Conservation (phyloP, 2,329 filamentous ascomycete genomes). For the Colletotrichum chlorophyti region DNA sequence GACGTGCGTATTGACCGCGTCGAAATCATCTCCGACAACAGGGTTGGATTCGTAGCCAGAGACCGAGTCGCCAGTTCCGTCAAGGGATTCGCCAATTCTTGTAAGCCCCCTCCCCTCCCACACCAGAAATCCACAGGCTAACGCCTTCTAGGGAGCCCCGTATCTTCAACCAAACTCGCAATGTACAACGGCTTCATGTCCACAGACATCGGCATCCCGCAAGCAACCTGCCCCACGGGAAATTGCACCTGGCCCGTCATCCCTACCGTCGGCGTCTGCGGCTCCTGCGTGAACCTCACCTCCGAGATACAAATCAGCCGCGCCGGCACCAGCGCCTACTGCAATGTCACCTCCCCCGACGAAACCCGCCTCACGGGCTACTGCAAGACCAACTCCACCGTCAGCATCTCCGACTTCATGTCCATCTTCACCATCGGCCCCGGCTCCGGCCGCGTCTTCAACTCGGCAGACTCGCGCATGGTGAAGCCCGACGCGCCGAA, state of each 20-base stretch:
- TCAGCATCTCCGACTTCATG: background rate
- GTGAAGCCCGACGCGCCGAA: background rate
- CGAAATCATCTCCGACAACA: conserved; percentile 32
- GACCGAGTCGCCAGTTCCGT: conserved; percentile 3
- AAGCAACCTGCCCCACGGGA: conserved; percentile 38
- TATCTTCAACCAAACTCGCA: conserved; percentile 38
- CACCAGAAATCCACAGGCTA: background rate
- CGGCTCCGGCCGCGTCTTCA: background rate
- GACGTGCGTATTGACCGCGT: conserved; percentile 31
- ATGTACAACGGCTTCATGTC: conserved; percentile 45
- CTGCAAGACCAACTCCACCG: no score
- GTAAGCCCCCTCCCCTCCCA: background rate
- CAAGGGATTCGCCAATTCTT: background rate
- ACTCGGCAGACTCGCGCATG: background rate
- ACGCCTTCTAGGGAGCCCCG: background rate
- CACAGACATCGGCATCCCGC: conserved; percentile 33
- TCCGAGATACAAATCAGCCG: background rate
- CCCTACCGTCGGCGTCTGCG: conserved; percentile 42
- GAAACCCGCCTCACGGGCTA: background rate
- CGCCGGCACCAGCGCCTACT: background rate
- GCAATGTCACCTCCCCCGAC: background rate
- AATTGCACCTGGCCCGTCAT: conserved; percentile 45
- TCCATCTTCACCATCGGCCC: background rate
- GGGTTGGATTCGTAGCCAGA: conserved; percentile 38
- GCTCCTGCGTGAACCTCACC: conserved; percentile 33